Percentiles rank a stretch among this genome's conserved stretches.
Evolutionary conservation across 352 stramenopile species (phyloP).

Genomic region (Globisporangium cylindrosporum): DNA sequence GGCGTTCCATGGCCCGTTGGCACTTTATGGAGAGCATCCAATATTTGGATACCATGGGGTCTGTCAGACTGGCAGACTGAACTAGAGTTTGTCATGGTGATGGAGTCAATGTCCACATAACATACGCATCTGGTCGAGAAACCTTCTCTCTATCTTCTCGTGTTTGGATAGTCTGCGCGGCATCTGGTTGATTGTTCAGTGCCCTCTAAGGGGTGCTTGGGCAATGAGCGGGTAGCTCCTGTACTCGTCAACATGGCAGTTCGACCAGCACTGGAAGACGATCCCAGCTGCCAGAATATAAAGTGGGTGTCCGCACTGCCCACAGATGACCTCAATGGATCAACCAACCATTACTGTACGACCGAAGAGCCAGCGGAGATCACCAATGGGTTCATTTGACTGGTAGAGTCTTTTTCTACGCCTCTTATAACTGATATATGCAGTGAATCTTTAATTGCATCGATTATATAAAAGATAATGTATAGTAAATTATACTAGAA

Average conservation of each 20-base stretch:
- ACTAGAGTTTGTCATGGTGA: neutral
- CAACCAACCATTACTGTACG: neutral
- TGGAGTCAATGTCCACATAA: neutral
- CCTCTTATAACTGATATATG: neutral
- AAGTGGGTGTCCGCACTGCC: neutral
- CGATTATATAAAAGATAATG: neutral
- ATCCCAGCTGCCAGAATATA: neutral
- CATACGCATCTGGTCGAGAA: neutral
- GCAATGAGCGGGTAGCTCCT: neutral
- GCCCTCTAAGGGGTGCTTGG: neutral
- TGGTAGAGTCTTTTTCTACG: neutral
- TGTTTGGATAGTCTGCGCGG: neutral
- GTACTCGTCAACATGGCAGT: neutral
- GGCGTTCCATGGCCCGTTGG: neutral
- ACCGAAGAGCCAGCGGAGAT: neutral
- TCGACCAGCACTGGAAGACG: neutral
- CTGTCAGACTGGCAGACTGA: neutral
- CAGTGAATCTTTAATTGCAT: neutral
- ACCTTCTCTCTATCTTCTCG: neutral
- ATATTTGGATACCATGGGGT: neutral
- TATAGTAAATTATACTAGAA: too few relatives aligned
- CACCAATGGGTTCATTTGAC: neutral
- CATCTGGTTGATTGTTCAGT: neutral
- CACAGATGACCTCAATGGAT: neutral
- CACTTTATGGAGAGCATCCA: neutral